Base-by-base conservation (phyloP, 2,329 filamentous ascomycete genomes). In the Ceratocystis lukuohia region DNA sequence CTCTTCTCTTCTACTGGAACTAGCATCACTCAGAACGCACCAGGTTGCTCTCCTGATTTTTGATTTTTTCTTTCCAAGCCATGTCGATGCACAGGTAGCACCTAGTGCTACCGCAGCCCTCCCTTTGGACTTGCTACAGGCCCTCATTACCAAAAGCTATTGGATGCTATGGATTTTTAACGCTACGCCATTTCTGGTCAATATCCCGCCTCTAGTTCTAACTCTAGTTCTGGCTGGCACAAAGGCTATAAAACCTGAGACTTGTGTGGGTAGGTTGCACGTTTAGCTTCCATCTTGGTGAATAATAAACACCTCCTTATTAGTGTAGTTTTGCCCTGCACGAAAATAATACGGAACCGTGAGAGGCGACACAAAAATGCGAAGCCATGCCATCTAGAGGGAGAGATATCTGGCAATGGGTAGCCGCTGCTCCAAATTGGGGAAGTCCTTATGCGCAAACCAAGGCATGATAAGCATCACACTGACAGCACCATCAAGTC, bases 331-430 rank as follows among this genome's bases (percentile, higher is more conserved):
- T 57, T 57, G 8, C 22, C 10, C 15, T 28, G 20, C 50, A 57
- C 53, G 53, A 57, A 57, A 57, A 57, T 57, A 57, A 57, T 7
- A 57, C 53, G 53, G 53, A 57, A 57, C 25, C 20, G 25, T 10
- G 33, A 37, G 33, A 8, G 33, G 33, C 33, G 33, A 33, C 33
- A 8, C 8, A 33, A 8, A 33, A 8, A 33, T 33, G 33, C 33
- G 6, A 33, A 33, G 33, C 33, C 2, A 37, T 3, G 33, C 33
- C 8, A 37, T 12, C 33, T 37, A 37, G 33, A 37, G 33, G 10
- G 33, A 37, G 10, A 37, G 33, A 37, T 37, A 37, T 37, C 8
- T 37, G 3, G 33, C 33, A 37, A 37, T 8, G 33, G 33, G 8
- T 12, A 37, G 33, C 33, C 33, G 8, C 33, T 50, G 46, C 2